Evolutionary conservation across 805 yeast species (phyloP).

Genomic region (Candida tammaniensis): DNA sequence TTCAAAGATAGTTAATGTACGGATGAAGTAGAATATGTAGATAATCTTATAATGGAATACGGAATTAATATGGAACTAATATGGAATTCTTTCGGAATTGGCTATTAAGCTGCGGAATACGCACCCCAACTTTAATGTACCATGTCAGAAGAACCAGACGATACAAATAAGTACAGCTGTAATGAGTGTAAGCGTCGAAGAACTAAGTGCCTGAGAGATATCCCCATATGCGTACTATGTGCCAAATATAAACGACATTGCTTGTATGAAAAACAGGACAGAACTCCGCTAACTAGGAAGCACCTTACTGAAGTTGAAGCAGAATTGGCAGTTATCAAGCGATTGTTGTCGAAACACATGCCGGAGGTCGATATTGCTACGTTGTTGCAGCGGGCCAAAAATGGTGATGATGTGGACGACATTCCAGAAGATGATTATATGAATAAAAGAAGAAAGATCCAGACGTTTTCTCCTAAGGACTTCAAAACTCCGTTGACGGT

Average conservation of each 20-base stretch:
- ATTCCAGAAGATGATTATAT: conserved; percentile 1
- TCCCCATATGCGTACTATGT: conserved; percentile 15
- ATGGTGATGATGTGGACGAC: conserved; percentile 13
- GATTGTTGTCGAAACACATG: conserved; percentile 7
- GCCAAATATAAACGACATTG: conserved; percentile 16
- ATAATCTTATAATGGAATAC: no score
- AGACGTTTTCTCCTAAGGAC: conserved; percentile 1
- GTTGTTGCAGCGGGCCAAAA: conserved; percentile 7
- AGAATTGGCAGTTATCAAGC: conserved; percentile 11
- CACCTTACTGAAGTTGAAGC: conserved; percentile 19
- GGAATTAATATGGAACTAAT: no score
- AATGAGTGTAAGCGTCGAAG: conserved; percentile 17
- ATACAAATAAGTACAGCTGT: conserved; percentile 12
- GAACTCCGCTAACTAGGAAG: conserved; percentile 16
- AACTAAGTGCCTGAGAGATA: conserved; percentile 15
- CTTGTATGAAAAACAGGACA: conserved; percentile 12
- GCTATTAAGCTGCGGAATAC: no score
- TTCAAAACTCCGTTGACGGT: conserved; percentile 6
- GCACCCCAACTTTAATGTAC: not conserved
- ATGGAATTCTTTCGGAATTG: no score
- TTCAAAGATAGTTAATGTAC: no score
- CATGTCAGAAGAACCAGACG: not conserved
- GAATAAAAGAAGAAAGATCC: not conserved
- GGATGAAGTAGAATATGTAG: no score
- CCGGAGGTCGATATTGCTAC: conserved; percentile 12